Percentiles rank a stretch among this genome's conserved stretches.
Evolutionary conservation across 306 rosid species (phyloP).

Genomic region (Echinosophora koreensis): DNA sequence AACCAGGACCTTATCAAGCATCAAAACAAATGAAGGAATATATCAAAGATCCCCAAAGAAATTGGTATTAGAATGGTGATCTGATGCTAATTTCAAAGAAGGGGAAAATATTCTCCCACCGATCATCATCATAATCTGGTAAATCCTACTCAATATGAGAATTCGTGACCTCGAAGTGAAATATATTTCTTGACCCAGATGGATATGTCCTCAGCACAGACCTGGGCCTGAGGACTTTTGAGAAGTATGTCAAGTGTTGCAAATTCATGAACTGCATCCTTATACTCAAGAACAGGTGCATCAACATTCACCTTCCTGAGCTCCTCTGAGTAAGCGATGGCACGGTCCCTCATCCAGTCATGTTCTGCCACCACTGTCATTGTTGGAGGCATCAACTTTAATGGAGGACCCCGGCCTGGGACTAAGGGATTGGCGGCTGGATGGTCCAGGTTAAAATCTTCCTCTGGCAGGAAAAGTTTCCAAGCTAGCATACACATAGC

Average conservation of each 20-base stretch:
- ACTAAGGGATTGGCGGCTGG: constrained; percentile 90
- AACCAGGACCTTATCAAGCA: constrained; percentile 40
- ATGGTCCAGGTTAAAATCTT: constrained; percentile 86
- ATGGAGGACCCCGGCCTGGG: constrained; percentile 76
- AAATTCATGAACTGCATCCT: constrained; percentile 94
- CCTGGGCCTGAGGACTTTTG: constrained; percentile 92
- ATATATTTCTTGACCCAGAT: constrained; percentile 95
- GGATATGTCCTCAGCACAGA: constrained; percentile 93
- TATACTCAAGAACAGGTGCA: constrained; percentile 91
- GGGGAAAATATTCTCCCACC: constrained; percentile 29
- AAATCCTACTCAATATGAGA: constrained; percentile 74
- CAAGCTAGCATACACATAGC: constrained; percentile 94
- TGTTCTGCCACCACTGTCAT: constrained; percentile 92
- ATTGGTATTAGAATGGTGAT: constrained; percentile 14
- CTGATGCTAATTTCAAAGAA: constrained; percentile 41
- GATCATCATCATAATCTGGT: constrained; percentile 30
- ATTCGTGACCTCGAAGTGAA: constrained; percentile 92
- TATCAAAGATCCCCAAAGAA: constrained; percentile 40
- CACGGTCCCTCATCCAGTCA: constrained; percentile 99
- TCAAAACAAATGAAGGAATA: constrained; percentile 36
- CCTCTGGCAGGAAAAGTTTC: constrained; percentile 90
- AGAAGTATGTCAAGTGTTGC: constrained; percentile 93
- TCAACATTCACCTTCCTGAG: constrained; percentile 91
- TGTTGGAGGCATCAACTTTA: constrained; percentile 93
- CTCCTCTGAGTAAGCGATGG: constrained; percentile 96